Conservation (phyloP, 1,139 yeast genomes). For the Zhuliangozyma parablackwelliae region DNA sequence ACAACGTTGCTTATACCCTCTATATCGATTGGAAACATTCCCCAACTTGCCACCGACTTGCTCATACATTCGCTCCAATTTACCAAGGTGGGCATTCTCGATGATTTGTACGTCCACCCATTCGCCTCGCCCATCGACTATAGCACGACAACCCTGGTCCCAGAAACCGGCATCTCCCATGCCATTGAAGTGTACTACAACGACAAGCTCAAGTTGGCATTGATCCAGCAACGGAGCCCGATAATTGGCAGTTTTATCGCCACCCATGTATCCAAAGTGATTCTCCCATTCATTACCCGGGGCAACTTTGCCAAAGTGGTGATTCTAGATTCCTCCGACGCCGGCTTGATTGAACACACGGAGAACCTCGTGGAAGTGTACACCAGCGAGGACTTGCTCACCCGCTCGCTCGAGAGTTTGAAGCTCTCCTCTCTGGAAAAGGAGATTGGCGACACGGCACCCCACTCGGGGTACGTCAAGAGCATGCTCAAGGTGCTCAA, state of each 20-base stretch:
- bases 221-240: slow-evolving; percentile 83
- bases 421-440: slow-evolving; percentile 11
- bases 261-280: slow-evolving; percentile 49
- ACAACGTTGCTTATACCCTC: slow-evolving; percentile 60
- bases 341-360: slow-evolving; percentile 40
- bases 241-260: slow-evolving; percentile 60
- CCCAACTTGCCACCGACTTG: slow-evolving; percentile 77
- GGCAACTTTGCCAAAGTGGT: slow-evolving; percentile 44
- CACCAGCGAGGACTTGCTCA: slow-evolving; percentile 31
- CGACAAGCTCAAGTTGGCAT: slow-evolving; percentile 36
- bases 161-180: slow-evolving; percentile 42
- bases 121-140: slow-evolving; percentile 76
- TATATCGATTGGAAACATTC: slow-evolving; percentile 84
- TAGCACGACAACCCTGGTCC: slow-evolving; percentile 2
- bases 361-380: slow-evolving; percentile 27
- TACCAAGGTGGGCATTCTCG: slow-evolving; percentile 49
- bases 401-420: slow-evolving; percentile 28
- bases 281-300: slow-evolving; percentile 45
- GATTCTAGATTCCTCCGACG: slow-evolving; percentile 69
- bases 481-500: slow-evolving; percentile 9
- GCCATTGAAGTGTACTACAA: slow-evolving; percentile 59
- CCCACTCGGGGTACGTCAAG: slow-evolving; percentile 15
- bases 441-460: slow-evolving; percentile 7
- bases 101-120: slow-evolving; percentile 66
- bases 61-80: slow-evolving; percentile 60